Percentiles rank a stretch among this genome's conserved stretches.
These are phyloP conservation scores for Fusarium albidum DNA, from an alignment of 2,329 filamentous ascomycete genomes.

Conservation along the genomic window DNA sequence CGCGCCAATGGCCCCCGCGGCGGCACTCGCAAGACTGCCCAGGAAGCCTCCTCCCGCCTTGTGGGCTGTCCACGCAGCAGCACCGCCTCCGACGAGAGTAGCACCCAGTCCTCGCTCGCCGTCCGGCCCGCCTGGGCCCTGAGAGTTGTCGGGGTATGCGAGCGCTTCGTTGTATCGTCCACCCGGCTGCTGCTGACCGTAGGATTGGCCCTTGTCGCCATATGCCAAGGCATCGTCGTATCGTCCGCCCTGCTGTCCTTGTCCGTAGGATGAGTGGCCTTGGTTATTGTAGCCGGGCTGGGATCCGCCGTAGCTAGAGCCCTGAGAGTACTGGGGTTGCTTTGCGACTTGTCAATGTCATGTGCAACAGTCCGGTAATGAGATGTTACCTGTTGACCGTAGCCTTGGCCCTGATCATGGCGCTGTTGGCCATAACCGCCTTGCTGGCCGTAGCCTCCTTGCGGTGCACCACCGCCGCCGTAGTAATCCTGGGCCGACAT, in stretches of 20 bases:
- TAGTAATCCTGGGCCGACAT: constrained; percentile 41
- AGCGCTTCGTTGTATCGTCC: constrained; percentile 26
- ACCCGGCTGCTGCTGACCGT: constrained; percentile 28
- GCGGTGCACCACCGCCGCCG: constrained; percentile 21
- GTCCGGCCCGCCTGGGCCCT: constrained; percentile 35
- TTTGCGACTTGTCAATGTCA: background rate
- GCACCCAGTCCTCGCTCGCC: constrained; percentile 61
- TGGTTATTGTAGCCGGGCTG: constrained; percentile 29
- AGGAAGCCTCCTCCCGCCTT: constrained; percentile 58
- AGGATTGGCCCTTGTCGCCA: constrained; percentile 9
- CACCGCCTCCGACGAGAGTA: constrained; percentile 56
- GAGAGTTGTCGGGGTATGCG: constrained; percentile 15
- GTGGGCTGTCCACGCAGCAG: constrained; percentile 59
- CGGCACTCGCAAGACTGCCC: constrained; percentile 56
- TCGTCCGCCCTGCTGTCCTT: constrained; percentile 29
- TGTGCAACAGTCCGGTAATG: background rate
- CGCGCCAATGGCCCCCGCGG: constrained; percentile 59
- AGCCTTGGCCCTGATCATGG: constrained; percentile 23
- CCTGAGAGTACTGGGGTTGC: constrained; percentile 32
- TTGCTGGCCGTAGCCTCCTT: constrained; percentile 25
- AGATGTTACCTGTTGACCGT: constrained; percentile 26
- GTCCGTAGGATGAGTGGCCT: constrained; percentile 14
- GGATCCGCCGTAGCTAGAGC: constrained; percentile 21
- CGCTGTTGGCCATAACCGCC: constrained; percentile 13
- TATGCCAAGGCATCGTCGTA: constrained; percentile 28